Base-by-base conservation (phyloP, 805 yeast genomes). In the Starmerella sp. region DNA sequence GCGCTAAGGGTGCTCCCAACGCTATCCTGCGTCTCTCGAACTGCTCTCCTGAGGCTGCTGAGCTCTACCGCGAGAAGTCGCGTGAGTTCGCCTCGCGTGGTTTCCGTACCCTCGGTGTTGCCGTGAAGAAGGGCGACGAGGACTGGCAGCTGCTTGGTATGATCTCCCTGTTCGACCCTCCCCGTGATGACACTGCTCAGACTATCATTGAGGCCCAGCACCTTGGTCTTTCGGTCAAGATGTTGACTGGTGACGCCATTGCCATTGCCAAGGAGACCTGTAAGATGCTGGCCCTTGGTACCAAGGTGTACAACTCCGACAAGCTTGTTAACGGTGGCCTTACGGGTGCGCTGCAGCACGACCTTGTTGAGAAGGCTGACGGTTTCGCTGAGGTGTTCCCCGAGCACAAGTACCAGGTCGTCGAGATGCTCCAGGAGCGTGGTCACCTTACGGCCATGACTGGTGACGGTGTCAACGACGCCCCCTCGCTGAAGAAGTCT, bases 321-420 rank as follows among this genome's bases (percentile, higher is more conserved):
- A 84, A 91, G 80, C 81, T 88, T 74, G 95, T 95, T 79, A 78
- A 87, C 73, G 89, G 95, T 73, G 95, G 95, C 74, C 83, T 88
- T 86, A 86, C 95, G 69, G 96, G 96, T 83, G 86, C 95, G 70
- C 95, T 88, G 75, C 84, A 88, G 82, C 95, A 91, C 76, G 96
- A 88, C 76, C 87, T 88, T 67, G 96, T 88, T 78, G 95, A 88
- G 80, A 86, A 86, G 75, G 96, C 96, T 66, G 96, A 88, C 76
- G 96, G 96, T 83, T 88, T 88, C 75, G 96, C 96, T 74, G 96
- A 88, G 79, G 96, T 88, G 72, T 88, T 88, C 95, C 96, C 96
- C 66, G 95, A 88, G 80, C 96, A 88, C 80, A 88, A 88, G 78
- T 87, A 86, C 79, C 86, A 84, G 72, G 95, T 90, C 69, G 96